Base-by-base conservation (phyloP, 805 yeast genomes). In the Lachancea quebecensis region DNA sequence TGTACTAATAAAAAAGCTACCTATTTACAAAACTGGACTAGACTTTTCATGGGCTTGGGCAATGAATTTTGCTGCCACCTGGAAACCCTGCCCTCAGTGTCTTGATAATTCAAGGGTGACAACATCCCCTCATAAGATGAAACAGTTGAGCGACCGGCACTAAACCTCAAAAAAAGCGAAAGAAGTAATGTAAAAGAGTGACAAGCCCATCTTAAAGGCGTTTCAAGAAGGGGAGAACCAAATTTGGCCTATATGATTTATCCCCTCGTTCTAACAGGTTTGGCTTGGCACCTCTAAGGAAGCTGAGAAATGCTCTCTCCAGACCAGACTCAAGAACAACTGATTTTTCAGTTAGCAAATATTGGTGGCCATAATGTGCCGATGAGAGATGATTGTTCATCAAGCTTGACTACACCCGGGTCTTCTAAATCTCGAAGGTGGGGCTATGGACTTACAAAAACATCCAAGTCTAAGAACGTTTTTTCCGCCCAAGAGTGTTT, bases 371-470 rank as follows among this genome's bases (percentile, higher is more conserved):
- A 14, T 12, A 43, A 37, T 12, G 38, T 39, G 15, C 42, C 46
- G 2, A 35, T 28, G 12, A 43, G 33, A 29, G 32, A 40, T 10
- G 33, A 40, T 8, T 31, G 16, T 5, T 37, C 41, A 3, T 43
- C 46, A 4, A 39, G 33, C 27, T 15, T 42, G 11, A 38, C 41
- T 4, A 43, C 46, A 10, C 46, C 46, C 8, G 42, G 42, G 28
- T 52, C 56, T 2, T 45, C 54, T 0, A 50, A 43, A 27, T 50
- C 56, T 16, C 59, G 53, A 27, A 55, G 48, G 41, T 61, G 66
- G 66, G 33, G 40, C 7, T 27, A 10, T 11, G 16, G 29, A 15
- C 38, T 38, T 12, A 35, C 27, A 10, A 43, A 43, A 16, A 12
- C 37, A n/a, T 14, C 41, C 30, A 38, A 17, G 29, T 12, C 46